These are phyloP conservation scores for Adansonia digitata DNA, from an alignment of 345 rosid genomes.

Conservation along the genomic window DNA sequence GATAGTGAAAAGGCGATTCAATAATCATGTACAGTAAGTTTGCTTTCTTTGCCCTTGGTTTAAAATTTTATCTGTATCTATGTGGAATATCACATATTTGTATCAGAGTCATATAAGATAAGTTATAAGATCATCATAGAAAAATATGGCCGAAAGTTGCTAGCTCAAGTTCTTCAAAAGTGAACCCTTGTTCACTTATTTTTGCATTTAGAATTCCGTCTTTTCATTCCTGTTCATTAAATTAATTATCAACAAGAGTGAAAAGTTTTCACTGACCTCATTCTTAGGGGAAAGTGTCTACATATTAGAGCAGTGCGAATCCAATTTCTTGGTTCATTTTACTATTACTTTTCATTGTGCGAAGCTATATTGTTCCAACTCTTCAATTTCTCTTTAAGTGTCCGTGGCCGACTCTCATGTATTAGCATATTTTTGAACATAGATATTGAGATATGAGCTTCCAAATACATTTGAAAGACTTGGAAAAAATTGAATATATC, in stretches of 20 bases:
- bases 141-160: background rate
- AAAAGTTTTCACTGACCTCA: background rate
- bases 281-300: background rate
- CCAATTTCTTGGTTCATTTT: background rate
- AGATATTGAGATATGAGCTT: too few species aligned
- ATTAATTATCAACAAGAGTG: background rate
- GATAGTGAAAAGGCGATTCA: slow-evolving; percentile 1
- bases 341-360: background rate
- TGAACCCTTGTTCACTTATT: background rate
- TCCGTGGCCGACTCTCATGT: too few species aligned
- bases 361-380: too few species aligned
- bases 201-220: background rate
- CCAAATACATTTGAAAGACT: too few species aligned
- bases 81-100: background rate
- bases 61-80: background rate
- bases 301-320: background rate
- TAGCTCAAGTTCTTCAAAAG: background rate
- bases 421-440: too few species aligned
- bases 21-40: slow-evolving; percentile 3
- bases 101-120: background rate
- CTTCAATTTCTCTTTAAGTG: too few species aligned
- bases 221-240: background rate
- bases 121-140: background rate
- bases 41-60: background rate
- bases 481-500: too few species aligned